Percentiles rank a stretch among this genome's conserved stretches.
These are phyloP conservation scores for Amylostereum chailletii DNA, from an alignment of 1,284 basidiomycete species.

Conservation along the genomic window DNA sequence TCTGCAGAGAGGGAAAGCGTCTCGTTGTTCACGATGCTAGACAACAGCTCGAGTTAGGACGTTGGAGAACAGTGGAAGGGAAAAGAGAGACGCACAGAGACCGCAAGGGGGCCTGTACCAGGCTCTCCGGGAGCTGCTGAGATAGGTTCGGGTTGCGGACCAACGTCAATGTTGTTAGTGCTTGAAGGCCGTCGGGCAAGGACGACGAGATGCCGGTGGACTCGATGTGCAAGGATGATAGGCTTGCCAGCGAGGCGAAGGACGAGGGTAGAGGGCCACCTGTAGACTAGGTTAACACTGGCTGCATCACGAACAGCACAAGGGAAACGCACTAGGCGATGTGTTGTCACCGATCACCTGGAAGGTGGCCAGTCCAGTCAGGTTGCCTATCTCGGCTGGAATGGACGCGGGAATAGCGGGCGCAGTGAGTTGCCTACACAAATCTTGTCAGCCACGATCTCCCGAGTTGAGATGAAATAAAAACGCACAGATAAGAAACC, in stretches of 20 bases:
- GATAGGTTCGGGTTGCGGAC: conserved; percentile 38
- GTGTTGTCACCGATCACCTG: conserved; percentile 32
- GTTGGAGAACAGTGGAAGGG: background rate
- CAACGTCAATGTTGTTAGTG: conserved; percentile 32
- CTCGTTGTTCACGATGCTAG: conserved; percentile 28
- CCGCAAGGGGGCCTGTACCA: conserved; percentile 27
- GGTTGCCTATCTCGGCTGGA: conserved; percentile 33
- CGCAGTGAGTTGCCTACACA: conserved; percentile 32
- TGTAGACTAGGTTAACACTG: conserved; percentile 9
- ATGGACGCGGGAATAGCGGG: conserved; percentile 38
- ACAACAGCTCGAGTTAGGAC: background rate
- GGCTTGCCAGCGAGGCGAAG: conserved; percentile 28
- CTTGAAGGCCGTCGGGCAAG: conserved; percentile 27
- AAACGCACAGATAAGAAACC: conserved; percentile 36
- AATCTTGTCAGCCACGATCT: background rate
- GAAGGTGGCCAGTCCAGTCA: conserved; percentile 31
- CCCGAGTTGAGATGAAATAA: background rate
- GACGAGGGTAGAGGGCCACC: conserved; percentile 31
- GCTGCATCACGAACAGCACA: too few species aligned
- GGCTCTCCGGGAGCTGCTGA: conserved; percentile 28
- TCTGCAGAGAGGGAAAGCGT: conserved; percentile 19
- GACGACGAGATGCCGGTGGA: conserved; percentile 31
- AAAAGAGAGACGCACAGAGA: conserved; percentile 28
- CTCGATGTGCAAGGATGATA: conserved; percentile 35
- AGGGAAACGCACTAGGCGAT: conserved; percentile 26